Percentiles rank a stretch among this genome's conserved stretches.
Evolutionary conservation across 805 yeast species (phyloP).

Genomic region (Ogataea haglerorum): DNA sequence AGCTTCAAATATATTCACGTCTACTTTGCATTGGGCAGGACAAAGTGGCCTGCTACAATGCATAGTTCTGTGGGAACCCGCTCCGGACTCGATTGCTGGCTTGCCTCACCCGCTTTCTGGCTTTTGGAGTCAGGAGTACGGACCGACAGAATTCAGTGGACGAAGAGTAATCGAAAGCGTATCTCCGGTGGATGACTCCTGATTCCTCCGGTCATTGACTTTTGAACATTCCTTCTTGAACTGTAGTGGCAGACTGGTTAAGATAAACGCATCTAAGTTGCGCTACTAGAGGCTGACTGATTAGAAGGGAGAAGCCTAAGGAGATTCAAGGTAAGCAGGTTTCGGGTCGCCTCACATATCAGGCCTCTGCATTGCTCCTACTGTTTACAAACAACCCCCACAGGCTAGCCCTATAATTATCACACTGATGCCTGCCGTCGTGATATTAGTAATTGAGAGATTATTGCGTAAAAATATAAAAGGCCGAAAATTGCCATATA

Average conservation of each 20-base stretch:
- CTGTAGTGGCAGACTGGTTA: not conserved
- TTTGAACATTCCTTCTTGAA: slow-evolving; percentile 33
- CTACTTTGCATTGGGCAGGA: slow-evolving; percentile 2
- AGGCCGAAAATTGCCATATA: slow-evolving; percentile 3
- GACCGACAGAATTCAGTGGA: slow-evolving; percentile 4
- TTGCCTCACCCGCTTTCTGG: slow-evolving; percentile 9
- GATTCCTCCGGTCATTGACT: slow-evolving; percentile 53
- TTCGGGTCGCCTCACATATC: no score
- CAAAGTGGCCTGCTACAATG: slow-evolving; percentile 1
- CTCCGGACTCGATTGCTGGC: not conserved
- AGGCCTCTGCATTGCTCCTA: no score
- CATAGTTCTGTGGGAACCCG: slow-evolving; percentile 1
- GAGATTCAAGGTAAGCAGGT: no score
- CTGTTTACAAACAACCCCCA: no score
- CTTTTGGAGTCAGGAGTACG: not conserved
- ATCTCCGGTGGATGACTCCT: slow-evolving; percentile 50
- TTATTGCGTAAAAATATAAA: slow-evolving; percentile 1
- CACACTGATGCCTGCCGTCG: no score
- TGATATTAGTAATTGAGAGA: slow-evolving; percentile 2
- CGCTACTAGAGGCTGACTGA: no score
- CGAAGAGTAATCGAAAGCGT: slow-evolving; percentile 36
- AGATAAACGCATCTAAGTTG: no score
- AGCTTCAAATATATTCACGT: not conserved
- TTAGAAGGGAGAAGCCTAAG: no score
- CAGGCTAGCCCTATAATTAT: no score